Percentiles rank a stretch among this genome's conserved stretches.
Conservation (phyloP, 2,329 filamentous ascomycete species). For the Fusarium foetens region DNA sequence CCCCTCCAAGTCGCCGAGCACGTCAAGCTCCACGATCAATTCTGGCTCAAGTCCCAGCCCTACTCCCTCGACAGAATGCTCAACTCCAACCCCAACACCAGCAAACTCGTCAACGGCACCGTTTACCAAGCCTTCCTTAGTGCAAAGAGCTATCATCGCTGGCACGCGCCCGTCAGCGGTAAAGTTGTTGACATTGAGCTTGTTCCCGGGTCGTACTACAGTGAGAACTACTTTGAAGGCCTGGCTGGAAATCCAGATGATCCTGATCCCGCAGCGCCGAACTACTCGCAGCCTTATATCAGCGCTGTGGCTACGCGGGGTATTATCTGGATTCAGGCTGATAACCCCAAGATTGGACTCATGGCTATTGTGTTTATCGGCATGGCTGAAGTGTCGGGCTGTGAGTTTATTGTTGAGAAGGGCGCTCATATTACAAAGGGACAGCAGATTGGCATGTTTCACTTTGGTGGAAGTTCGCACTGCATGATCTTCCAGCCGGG, state of each 20-base stretch:
- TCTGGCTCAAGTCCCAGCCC: slow-evolving; percentile 74
- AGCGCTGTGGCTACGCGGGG: slow-evolving; percentile 8
- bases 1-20: slow-evolving; percentile 59
- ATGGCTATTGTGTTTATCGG: slow-evolving; percentile 11
- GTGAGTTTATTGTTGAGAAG: not conserved
- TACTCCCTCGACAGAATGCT: slow-evolving; percentile 72
- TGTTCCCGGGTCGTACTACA: not conserved
- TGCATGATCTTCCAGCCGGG: not conserved
- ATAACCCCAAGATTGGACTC: not conserved
- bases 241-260: not conserved
- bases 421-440: not conserved
- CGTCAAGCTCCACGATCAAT: slow-evolving; percentile 64
- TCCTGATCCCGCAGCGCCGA: slow-evolving; percentile 1
- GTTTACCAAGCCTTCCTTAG: slow-evolving; percentile 75
- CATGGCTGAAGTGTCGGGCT: not conserved
- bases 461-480: slow-evolving; percentile 4
- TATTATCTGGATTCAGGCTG: slow-evolving; percentile 3
- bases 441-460: slow-evolving; percentile 15
- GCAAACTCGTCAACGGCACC: slow-evolving; percentile 67
- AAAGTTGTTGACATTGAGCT: slow-evolving; percentile 50
- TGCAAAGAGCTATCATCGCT: slow-evolving; percentile 72
- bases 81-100: slow-evolving; percentile 57
- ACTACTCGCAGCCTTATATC: slow-evolving; percentile 1
- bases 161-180: slow-evolving; percentile 72
- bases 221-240: not conserved